These are phyloP conservation scores for Fraxinus albicans DNA, from an alignment of 305 asterid species.

Conservation along the genomic window DNA sequence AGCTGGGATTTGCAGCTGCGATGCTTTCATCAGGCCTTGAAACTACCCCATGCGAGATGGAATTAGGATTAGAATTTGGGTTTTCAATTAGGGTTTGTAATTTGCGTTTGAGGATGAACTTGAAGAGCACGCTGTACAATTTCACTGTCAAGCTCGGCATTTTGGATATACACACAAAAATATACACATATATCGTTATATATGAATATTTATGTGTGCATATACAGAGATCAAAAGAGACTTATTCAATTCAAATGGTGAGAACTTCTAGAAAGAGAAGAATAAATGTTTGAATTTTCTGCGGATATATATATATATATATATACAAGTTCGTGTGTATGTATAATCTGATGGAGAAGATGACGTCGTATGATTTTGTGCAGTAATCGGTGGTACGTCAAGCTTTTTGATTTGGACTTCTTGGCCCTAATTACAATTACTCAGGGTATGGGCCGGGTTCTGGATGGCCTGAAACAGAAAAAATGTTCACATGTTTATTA, in stretches of 20 bases:
- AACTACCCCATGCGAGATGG: slow-evolving; percentile 39
- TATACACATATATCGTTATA: background rate
- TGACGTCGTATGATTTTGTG: background rate
- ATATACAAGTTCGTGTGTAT: background rate
- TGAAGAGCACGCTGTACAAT: slow-evolving; percentile 58
- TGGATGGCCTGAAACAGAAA: background rate
- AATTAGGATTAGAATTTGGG: slow-evolving; percentile 20
- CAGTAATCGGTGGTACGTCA: background rate
- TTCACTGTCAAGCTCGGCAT: slow-evolving; percentile 74
- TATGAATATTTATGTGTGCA: slow-evolving; percentile 20
- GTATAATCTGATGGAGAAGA: slow-evolving; percentile 1
- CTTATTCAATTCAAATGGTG: slow-evolving; percentile 25
- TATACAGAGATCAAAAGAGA: background rate
- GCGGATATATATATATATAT: background rate
- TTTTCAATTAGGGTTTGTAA: slow-evolving; percentile 41
- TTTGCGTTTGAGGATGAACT: slow-evolving; percentile 64
- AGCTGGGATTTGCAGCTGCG: slow-evolving; percentile 59
- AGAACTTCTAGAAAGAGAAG: slow-evolving; percentile 31
- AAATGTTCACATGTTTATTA: background rate
- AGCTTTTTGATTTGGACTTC: background rate
- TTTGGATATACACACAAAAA: slow-evolving; percentile 29
- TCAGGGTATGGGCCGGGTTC: background rate
- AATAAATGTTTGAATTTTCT: slow-evolving; percentile 22
- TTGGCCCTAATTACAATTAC: background rate
- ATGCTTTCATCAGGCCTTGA: slow-evolving; percentile 57